Evolutionary conservation across 2,329 filamentous ascomycete genomes (phyloP), one percentile per base, ranked within the genome.

Genomic region (Fusarium fracticaudum): DNA sequence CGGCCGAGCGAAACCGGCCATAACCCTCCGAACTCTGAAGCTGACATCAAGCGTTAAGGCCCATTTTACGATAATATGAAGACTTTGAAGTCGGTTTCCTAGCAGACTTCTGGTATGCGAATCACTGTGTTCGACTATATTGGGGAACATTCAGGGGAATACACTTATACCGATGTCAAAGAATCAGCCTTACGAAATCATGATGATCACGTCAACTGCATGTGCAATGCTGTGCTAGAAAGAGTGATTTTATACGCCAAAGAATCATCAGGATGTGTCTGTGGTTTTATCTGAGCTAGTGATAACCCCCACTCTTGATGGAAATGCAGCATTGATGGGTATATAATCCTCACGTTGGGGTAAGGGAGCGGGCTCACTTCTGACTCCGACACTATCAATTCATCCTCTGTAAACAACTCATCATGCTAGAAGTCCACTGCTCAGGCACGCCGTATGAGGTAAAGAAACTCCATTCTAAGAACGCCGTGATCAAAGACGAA

Each of bases 371-470:
- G 24, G 33, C 15, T 50, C 24, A 48, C 12, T 38, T 38, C 26
- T 59, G 18, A n/a, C 38, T n/a, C 41, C 15, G 38, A 22, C 38
- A 55, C 11, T 33, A 10, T 33, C 14, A 5, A 22, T 12, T 9
- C 26, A 11, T 10, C n/a, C 22, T 9, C 24, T 14, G 1, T 4
- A 12, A n/a, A 33, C 13, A 54, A 31, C 8, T 35, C 18, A 40
- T 0, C 5, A 73, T 73, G 71, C 41, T 73, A 5, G 44, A 71
- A 51, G 71, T 74, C 4, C 55, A 33, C 22, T 73, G 71, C n/a
- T 71, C 62, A 1, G 71, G 71, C 15, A 71, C 67, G 3, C 58
- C 71, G 1, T 73, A 74, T 11, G 71, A 74, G 54, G 71, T 68
- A 64, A 20, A 3, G 2, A 24, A 14, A 35, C 0, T 8, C 14